Evolutionary conservation across 1,284 basidiomycete genomes (phyloP).

Genomic region (Neonothopanus nambi): DNA sequence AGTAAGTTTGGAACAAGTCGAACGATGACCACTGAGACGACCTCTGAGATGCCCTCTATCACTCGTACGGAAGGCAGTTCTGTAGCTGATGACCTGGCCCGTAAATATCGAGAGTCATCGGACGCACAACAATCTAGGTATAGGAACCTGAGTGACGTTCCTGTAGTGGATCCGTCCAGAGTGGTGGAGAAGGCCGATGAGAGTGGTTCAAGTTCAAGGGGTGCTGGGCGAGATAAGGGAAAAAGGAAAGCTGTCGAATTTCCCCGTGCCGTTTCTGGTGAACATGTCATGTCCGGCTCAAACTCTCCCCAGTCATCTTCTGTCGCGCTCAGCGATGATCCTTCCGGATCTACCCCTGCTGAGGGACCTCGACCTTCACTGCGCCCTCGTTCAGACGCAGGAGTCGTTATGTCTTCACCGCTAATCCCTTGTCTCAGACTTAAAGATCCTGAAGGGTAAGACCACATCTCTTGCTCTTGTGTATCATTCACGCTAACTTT

Average conservation of each 20-base stretch:
- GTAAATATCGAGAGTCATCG: constrained; percentile 36
- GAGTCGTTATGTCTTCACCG: too few relatives aligned
- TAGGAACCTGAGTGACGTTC: constrained; percentile 61
- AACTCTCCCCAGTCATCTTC: constrained; percentile 36
- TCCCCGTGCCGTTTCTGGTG: constrained; percentile 55
- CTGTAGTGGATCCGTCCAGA: constrained; percentile 59
- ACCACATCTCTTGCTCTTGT: too few relatives aligned
- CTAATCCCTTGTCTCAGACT: too few relatives aligned
- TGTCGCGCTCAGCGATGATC: constrained; percentile 23
- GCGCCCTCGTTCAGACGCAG: too few relatives aligned
- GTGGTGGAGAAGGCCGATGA: constrained; percentile 75
- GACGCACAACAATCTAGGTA: constrained; percentile 41
- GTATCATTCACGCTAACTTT: too few relatives aligned
- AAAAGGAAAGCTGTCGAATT: constrained; percentile 35
- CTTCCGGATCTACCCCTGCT: constrained; percentile 16
- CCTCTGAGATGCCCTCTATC: constrained; percentile 65
- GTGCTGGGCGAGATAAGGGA: constrained; percentile 25
- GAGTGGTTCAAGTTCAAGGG: constrained; percentile 45
- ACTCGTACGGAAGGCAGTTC: constrained; percentile 60
- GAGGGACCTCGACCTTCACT: too few relatives aligned
- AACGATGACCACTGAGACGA: constrained; percentile 75
- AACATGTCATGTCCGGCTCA: constrained; percentile 28
- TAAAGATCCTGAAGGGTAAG: too few relatives aligned
- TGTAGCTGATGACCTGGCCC: constrained; percentile 50
- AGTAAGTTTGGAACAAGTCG: constrained; percentile 77